phyloP scores from a whole-genome alignment of 2,329 filamentous ascomycete genomes.

The Chaetomium sp. region DNA sequence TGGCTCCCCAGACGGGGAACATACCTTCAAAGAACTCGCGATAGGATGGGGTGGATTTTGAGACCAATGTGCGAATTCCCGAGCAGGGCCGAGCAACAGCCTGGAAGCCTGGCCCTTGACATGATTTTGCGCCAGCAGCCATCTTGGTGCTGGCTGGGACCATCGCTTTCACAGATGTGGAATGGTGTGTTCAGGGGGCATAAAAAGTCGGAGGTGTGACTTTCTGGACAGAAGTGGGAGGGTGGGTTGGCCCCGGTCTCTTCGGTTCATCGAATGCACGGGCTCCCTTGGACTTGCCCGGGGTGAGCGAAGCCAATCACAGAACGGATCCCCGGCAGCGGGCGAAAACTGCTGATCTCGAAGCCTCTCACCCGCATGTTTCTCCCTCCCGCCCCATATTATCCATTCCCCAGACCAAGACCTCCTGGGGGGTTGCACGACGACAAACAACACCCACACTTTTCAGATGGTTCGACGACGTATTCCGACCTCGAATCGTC shows the following conservation, averaged over 20 bases:
- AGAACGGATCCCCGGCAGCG: slow-evolving; percentile 14
- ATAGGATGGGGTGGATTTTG: neutral
- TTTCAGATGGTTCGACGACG: slow-evolving; percentile 21
- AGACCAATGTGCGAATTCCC: neutral
- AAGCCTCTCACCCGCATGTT: slow-evolving; percentile 15
- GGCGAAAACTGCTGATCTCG: slow-evolving; percentile 24
- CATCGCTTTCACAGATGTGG: slow-evolving; percentile 13
- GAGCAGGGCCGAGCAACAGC: slow-evolving; percentile 1
- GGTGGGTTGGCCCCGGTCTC: slow-evolving; percentile 14
- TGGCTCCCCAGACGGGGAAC: too few relatives aligned
- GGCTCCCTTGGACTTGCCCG: slow-evolving; percentile 12
- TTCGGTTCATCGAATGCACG: slow-evolving; percentile 12
- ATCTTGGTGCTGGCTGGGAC: slow-evolving; percentile 1
- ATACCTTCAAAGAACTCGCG: neutral
- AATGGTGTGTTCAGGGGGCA: slow-evolving; percentile 10
- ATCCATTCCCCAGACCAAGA: slow-evolving; percentile 12
- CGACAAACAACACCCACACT: slow-evolving; percentile 19
- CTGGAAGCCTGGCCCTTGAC: slow-evolving; percentile 1
- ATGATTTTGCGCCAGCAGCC: slow-evolving; percentile 3
- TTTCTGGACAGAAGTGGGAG: neutral
- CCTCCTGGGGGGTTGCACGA: too few relatives aligned
- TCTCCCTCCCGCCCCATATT: slow-evolving; percentile 22
- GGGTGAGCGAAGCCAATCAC: slow-evolving; percentile 20
- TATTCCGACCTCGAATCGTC: slow-evolving; percentile 17
- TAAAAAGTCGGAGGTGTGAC: slow-evolving; percentile 2